Conservation (phyloP, 768 basidiomycete species). For the Lactifluus subvellereus region DNA sequence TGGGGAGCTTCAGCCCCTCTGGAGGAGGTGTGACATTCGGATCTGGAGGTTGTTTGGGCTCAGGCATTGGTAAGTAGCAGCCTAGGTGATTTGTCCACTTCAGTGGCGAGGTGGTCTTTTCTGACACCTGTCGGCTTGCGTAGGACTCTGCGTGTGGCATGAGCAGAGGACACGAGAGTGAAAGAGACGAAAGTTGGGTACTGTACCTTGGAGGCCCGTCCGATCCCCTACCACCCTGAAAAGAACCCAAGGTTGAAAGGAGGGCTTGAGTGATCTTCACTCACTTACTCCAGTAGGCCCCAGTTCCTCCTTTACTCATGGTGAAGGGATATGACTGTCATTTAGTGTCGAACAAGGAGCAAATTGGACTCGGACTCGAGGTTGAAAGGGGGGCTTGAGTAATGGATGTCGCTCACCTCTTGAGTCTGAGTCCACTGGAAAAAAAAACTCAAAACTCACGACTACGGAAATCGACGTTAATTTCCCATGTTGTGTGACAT, state of each 20-base stretch:
- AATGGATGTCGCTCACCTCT: too few relatives aligned
- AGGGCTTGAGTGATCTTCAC: too few relatives aligned
- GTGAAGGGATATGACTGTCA: too few relatives aligned
- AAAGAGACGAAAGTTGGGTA: background rate
- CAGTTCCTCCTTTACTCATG: too few relatives aligned
- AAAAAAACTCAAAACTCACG: background rate
- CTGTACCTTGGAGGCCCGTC: conserved; percentile 61
- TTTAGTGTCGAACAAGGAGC: too few relatives aligned
- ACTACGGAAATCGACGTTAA: background rate
- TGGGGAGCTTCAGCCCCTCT: conserved; percentile 45
- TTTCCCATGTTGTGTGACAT: background rate
- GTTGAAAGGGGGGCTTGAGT: too few relatives aligned
- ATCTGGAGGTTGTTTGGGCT: conserved; percentile 28
- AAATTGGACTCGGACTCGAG: too few relatives aligned
- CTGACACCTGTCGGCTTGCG: conserved; percentile 55
- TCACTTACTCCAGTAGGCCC: too few relatives aligned
- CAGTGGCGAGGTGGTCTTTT: conserved; percentile 63
- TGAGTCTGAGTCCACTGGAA: background rate
- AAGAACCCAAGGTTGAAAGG: conserved; percentile 33
- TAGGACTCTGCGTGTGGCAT: conserved; percentile 52
- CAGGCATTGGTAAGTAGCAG: conserved; percentile 50
- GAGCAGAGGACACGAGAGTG: background rate
- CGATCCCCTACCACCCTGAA: conserved; percentile 69
- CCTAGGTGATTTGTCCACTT: conserved; percentile 62
- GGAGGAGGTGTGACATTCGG: conserved; percentile 35